Conservation (phyloP, 257 asterid species). For the Agastache rugosa region DNA sequence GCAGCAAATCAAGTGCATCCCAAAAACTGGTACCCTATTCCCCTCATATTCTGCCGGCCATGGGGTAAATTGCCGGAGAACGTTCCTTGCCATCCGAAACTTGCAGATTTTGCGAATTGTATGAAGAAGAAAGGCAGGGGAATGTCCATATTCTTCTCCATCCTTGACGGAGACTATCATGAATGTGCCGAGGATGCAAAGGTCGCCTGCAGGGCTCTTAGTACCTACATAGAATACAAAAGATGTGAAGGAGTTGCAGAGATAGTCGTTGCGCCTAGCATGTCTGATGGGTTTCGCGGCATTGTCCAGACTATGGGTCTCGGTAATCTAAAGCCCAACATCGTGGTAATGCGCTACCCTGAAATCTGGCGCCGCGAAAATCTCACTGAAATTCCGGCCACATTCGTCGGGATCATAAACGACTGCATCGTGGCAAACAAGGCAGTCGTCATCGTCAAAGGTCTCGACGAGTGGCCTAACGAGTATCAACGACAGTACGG, state of each 20-base stretch:
- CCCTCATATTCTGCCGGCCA: conserved; percentile 95
- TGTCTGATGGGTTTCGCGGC: conserved; percentile 96
- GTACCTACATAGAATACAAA: conserved; percentile 89
- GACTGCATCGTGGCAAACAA: conserved; percentile 98
- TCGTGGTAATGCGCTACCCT: conserved; percentile 93
- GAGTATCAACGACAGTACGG: conserved; percentile 96
- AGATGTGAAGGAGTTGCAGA: conserved; percentile 99
- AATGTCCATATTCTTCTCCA: conserved; percentile 93
- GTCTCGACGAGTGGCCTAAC: conserved; percentile 98
- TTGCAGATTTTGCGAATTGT: conserved; percentile 94
- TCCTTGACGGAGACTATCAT: conserved; percentile 92
- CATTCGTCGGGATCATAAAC: conserved; percentile 86
- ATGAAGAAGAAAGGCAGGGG: conserved; percentile 99
- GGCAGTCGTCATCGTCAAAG: conserved; percentile 95
- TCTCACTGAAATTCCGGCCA: conserved; percentile 81
- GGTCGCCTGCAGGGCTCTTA: conserved; percentile 84
- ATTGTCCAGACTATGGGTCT: conserved; percentile 98
- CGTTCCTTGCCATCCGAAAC: conserved; percentile 99
- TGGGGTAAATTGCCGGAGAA: conserved; percentile 99
- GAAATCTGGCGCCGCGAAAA: conserved; percentile 98
- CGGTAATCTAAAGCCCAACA: conserved; percentile 95
- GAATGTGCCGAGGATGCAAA: conserved; percentile 95
- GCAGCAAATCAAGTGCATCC: conserved; percentile 98
- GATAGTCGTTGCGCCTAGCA: conserved; percentile 89
- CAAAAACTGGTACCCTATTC: conserved; percentile 98